A percentile compares a stretch with the other conserved stretches of the same genome.
These are phyloP conservation scores for Crithidia sp. DNA, from an alignment of 208 protist genomes.

Conservation along the genomic window DNA sequence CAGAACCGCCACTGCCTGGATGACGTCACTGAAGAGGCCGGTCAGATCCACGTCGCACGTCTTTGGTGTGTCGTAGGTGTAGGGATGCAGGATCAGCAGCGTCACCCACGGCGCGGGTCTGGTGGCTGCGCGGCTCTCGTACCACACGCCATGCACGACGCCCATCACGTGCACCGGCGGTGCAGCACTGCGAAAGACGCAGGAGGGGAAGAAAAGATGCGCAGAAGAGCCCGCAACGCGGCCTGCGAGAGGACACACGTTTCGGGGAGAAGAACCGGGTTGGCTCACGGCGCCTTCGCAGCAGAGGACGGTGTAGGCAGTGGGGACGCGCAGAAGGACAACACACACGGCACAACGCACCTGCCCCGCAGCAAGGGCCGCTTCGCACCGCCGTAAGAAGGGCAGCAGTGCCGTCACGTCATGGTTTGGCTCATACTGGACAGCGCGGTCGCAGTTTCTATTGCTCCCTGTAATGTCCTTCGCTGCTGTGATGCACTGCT, in stretches of 20 bases:
- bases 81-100: constrained; percentile 24
- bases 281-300: not conserved
- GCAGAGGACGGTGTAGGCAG: constrained; percentile 9
- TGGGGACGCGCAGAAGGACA: constrained; percentile 22
- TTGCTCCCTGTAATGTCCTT: not conserved
- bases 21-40: not conserved
- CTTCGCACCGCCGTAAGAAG: not conserved
- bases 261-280: not conserved
- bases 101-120: constrained; percentile 39
- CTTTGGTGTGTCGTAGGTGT: not conserved
- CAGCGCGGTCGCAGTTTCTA: not conserved
- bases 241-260: too few relatives aligned
- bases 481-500: not conserved
- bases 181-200: constrained; percentile 22
- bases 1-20: constrained; percentile 23
- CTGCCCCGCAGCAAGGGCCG: not conserved
- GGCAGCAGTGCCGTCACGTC: not conserved
- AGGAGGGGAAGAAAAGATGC: constrained; percentile 15
- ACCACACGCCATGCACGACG: constrained; percentile 53
- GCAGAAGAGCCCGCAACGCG: not conserved
- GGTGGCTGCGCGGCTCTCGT: constrained; percentile 18
- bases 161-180: constrained; percentile 29
- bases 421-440: not conserved
- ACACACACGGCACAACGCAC: constrained; percentile 12
- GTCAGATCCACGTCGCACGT: constrained; percentile 21